These are phyloP conservation scores for Suillus bovinus DNA, from an alignment of 768 basidiomycete genomes.

Conservation along the genomic window DNA sequence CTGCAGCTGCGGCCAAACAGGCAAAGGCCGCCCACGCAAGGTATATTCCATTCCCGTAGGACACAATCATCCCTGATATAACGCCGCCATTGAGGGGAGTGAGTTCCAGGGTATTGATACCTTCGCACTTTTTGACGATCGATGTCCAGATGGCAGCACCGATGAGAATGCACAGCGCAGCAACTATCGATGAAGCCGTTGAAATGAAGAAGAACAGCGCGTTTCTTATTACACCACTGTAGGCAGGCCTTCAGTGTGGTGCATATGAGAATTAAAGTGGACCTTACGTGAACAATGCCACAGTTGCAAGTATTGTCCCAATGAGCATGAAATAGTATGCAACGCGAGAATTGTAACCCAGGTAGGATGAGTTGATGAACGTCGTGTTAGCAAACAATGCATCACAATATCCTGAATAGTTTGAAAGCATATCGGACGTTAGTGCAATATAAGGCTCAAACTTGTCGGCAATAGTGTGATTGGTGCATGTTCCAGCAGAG, in stretches of 20 bases:
- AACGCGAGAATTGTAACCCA: conserved; percentile 62
- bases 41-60: conserved; percentile 61
- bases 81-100: conserved; percentile 28
- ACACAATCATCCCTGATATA: conserved; percentile 62
- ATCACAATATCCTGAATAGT: conserved; percentile 58
- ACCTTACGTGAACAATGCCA: conserved; percentile 69
- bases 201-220: conserved; percentile 70
- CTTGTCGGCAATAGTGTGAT: conserved; percentile 53
- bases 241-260: conserved; percentile 10
- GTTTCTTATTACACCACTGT: conserved; percentile 66
- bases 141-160: conserved; percentile 79
- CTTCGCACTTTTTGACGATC: conserved; percentile 61
- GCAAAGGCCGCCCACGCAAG: conserved; percentile 77
- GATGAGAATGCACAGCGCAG: conserved; percentile 63
- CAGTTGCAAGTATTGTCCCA: conserved; percentile 64
- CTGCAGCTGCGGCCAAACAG: conserved; percentile 58
- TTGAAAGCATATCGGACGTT: conserved; percentile 64
- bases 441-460: conserved; percentile 69
- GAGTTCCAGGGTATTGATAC: conserved; percentile 55
- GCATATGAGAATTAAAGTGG: conserved; percentile 8
- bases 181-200: conserved; percentile 58
- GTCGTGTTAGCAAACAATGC: conserved; percentile 52
- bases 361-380: conserved; percentile 60
- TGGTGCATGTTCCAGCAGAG: conserved; percentile 63
- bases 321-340: conserved; percentile 78